Evolutionary conservation across 73 alveolate genomes (phyloP).

Genomic region (Paramecium sexaurelia): DNA sequence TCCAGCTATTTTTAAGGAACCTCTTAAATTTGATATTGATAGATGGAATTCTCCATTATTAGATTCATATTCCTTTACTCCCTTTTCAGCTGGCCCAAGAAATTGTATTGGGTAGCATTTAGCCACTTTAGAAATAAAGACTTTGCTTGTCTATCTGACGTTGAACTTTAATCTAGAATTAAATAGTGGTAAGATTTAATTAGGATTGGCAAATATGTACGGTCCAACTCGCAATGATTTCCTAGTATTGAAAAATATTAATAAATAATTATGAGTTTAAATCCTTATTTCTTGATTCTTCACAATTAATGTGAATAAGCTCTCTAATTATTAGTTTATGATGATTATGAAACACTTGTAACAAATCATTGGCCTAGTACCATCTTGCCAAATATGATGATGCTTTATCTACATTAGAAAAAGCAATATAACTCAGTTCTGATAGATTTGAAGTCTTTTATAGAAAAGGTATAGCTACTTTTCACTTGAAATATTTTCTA

Average conservation of each 20-base stretch:
- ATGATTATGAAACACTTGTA: slow-evolving; percentile 42
- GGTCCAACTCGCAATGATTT: slow-evolving; percentile 50
- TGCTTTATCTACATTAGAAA: neutral
- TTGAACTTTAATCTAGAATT: neutral
- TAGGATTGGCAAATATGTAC: slow-evolving; percentile 37
- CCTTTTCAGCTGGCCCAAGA: slow-evolving; percentile 63
- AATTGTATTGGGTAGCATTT: slow-evolving; percentile 64
- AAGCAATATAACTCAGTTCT: neutral
- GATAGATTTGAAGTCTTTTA: slow-evolving; percentile 36
- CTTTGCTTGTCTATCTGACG: neutral
- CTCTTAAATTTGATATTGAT: slow-evolving; percentile 51
- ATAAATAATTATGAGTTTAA: slow-evolving; percentile 17
- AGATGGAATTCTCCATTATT: neutral
- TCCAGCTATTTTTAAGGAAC: neutral
- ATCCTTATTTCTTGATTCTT: slow-evolving; percentile 22
- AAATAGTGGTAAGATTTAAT: neutral
- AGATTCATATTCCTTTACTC: slow-evolving; percentile 9
- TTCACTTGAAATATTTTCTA: too few species aligned
- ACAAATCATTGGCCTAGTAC: neutral
- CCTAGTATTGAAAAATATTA: slow-evolving; percentile 43
- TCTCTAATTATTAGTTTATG: neutral
- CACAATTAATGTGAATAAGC: neutral
- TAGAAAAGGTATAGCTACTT: slow-evolving; percentile 43
- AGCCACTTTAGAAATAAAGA: slow-evolving; percentile 42
- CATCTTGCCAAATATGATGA: slow-evolving; percentile 13